Conservation (phyloP, 2,329 filamentous ascomycete genomes). For the Aureobasidium sp. region DNA sequence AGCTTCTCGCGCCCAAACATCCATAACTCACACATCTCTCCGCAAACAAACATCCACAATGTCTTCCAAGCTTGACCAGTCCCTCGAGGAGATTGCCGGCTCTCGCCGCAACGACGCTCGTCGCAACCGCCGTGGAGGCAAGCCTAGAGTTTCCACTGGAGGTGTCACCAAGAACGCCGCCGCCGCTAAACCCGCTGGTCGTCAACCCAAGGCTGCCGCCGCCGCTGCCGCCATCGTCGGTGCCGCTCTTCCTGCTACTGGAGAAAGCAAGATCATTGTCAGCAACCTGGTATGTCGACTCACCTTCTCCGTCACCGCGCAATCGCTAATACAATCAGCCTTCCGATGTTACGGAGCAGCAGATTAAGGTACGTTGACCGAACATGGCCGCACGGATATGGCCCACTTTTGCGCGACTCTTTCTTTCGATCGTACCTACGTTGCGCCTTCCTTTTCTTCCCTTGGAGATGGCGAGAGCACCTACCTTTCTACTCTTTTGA, state of each 20-base stretch:
- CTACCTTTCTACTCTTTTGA: background rate
- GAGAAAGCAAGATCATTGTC: slow-evolving; percentile 95
- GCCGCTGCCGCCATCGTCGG: slow-evolving; percentile 53
- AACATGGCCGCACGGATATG: slow-evolving; percentile 41
- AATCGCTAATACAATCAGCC: slow-evolving; percentile 57
- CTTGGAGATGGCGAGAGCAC: slow-evolving; percentile 5
- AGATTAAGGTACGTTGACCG: slow-evolving; percentile 99
- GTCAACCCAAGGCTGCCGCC: slow-evolving; percentile 30
- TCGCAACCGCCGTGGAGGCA: slow-evolving; percentile 36
- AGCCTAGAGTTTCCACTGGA: slow-evolving; percentile 62
- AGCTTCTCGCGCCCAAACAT: background rate
- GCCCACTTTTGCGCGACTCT: slow-evolving; percentile 19
- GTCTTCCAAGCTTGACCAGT: slow-evolving; percentile 94
- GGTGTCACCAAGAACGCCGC: slow-evolving; percentile 68
- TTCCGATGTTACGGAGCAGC: slow-evolving; percentile 88
- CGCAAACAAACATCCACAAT: slow-evolving; percentile 38
- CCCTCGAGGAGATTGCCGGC: slow-evolving; percentile 79
- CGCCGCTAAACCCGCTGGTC: slow-evolving; percentile 49
- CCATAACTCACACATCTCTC: background rate
- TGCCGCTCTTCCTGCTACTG: slow-evolving; percentile 45
- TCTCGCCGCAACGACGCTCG: slow-evolving; percentile 30
- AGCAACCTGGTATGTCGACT: slow-evolving; percentile 78
- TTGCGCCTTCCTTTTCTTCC: background rate
- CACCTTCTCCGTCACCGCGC: slow-evolving; percentile 10
- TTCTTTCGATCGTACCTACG: slow-evolving; percentile 17